Evolutionary conservation across 805 yeast genomes (phyloP).

Genomic region (Kurtzmaniella fragi): DNA sequence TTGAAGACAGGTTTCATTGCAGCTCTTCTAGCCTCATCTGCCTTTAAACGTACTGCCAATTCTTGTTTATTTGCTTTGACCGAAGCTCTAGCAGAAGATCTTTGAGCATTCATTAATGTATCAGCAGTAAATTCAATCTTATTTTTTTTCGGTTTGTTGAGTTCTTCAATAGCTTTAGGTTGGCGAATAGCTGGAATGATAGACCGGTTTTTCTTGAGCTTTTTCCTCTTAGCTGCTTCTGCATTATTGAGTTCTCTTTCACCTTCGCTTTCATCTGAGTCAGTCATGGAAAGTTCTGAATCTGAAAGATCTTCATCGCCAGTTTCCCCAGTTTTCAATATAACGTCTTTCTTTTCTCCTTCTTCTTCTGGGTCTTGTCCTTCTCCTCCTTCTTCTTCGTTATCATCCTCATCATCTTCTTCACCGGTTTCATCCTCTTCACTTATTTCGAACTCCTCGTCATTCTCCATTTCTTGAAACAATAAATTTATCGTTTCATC

Average conservation of each 20-base stretch:
- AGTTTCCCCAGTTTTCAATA: slow-evolving; percentile 15
- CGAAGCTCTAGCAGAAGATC: slow-evolving; percentile 73
- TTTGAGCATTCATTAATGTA: slow-evolving; percentile 49
- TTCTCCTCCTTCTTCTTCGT: slow-evolving; percentile 16
- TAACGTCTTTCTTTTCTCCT: slow-evolving; percentile 7
- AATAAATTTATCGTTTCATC: slow-evolving; percentile 71
- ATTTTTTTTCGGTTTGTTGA: slow-evolving; percentile 24
- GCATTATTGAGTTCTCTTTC: slow-evolving; percentile 54
- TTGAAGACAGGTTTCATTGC: slow-evolving; percentile 38
- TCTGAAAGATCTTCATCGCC: slow-evolving; percentile 52
- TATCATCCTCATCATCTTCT: slow-evolving; percentile 15
- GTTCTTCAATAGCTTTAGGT: slow-evolving; percentile 20
- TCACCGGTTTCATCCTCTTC: slow-evolving; percentile 21
- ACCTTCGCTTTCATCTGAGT: slow-evolving; percentile 63
- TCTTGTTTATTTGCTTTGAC: slow-evolving; percentile 75
- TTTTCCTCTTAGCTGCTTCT: slow-evolving; percentile 31
- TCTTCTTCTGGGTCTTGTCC: slow-evolving; percentile 13
- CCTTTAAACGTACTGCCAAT: slow-evolving; percentile 66
- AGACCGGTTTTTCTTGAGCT: slow-evolving; percentile 15
- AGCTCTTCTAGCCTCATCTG: slow-evolving; percentile 59
- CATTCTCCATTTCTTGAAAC: slow-evolving; percentile 50
- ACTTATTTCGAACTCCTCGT: slow-evolving; percentile 24
- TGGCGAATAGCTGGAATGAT: slow-evolving; percentile 30
- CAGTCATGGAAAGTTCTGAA: slow-evolving; percentile 47
- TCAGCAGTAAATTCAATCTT: slow-evolving; percentile 34